Evolutionary conservation across 164 flowering plant genomes (phyloP), one percentile per base, ranked within the genome.

Genomic region (Stephania cephalantha): DNA sequence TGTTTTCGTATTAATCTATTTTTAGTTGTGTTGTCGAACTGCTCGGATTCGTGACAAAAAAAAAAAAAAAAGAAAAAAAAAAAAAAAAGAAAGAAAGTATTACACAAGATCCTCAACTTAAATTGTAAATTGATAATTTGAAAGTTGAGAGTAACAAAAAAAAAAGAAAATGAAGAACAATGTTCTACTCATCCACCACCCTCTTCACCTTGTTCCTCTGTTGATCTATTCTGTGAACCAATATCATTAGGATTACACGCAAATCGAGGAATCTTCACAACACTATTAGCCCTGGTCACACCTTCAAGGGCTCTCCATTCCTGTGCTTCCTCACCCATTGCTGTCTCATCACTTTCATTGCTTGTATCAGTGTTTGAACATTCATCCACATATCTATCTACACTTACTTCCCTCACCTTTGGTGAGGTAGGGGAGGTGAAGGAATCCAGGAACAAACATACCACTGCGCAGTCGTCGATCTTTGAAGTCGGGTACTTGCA

Each of bases 401-500:
- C 12, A 42, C 22, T 64, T 1, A 17, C 67, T 61, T 73, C 77
- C 9, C 46, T 71, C 4, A 30, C 25, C 2, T 75, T 82, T 13
- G 82, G 78, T 7, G 22, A 18, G 30, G 85, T 65, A 2, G 79
- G 63, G 6, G 73, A 46, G 7, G 84, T 78, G 9, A 71, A 77
- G 9, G 58, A 61, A 70, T 87, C 86, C 44, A 92, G 81, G 85
- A 87, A 92, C 74, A 92, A 80, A 83, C 91, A 88, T 7, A 94
- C 63, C 1, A 73, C 97, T 15, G 98, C 90, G 64, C 92, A 88
- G 74, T 94, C 98, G 70, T 94, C 97, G 4, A 81, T 63, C 82
- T 78, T 87, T 46, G 88, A 86, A 15, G 80, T 71, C 4, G 97
- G 98, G 73, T 85, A 89, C 70, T 84, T 87, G n/a, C 1, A 66